phyloP scores from a whole-genome alignment of 805 yeast species.

The Phaffomyces antillensis region DNA sequence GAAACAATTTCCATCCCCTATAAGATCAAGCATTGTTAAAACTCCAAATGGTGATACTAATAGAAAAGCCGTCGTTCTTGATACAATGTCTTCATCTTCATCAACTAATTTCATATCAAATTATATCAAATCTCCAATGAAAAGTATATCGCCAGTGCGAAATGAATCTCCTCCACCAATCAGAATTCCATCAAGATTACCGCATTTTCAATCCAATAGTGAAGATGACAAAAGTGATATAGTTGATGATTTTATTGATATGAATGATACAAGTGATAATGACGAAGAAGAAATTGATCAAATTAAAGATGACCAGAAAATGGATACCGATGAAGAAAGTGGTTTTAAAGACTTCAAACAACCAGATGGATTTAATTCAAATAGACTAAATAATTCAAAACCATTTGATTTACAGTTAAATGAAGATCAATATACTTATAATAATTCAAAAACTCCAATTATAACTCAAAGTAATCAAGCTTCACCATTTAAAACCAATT shows the following conservation, averaged over 20 bases:
- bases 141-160: not conserved
- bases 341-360: conserved; percentile 5
- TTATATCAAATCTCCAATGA: conserved; percentile 12
- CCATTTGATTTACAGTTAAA: not conserved
- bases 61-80: conserved; percentile 21
- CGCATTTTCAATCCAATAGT: conserved; percentile 5
- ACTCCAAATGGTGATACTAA: conserved; percentile 18
- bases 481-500: conserved; percentile 7
- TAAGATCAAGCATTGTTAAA: conserved; percentile 8
- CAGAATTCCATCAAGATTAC: conserved; percentile 12
- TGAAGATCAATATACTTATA: not conserved
- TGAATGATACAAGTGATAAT: conserved; percentile 14
- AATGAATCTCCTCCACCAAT: conserved; percentile 17
- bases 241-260: conserved; percentile 17
- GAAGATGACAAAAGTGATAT: conserved; percentile 9
- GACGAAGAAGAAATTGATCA: not conserved
- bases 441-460: not conserved
- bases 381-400: not conserved
- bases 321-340: not conserved
- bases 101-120: conserved; percentile 19
- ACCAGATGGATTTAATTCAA: not conserved
- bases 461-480: not conserved
- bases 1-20: conserved; percentile 11
- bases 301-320: not conserved
- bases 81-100: conserved; percentile 17